A percentile compares a stretch with the other conserved stretches of the same genome.
phyloP scores from a whole-genome alignment of 2,329 filamentous ascomycete genomes.

The Piedraia hortae region DNA sequence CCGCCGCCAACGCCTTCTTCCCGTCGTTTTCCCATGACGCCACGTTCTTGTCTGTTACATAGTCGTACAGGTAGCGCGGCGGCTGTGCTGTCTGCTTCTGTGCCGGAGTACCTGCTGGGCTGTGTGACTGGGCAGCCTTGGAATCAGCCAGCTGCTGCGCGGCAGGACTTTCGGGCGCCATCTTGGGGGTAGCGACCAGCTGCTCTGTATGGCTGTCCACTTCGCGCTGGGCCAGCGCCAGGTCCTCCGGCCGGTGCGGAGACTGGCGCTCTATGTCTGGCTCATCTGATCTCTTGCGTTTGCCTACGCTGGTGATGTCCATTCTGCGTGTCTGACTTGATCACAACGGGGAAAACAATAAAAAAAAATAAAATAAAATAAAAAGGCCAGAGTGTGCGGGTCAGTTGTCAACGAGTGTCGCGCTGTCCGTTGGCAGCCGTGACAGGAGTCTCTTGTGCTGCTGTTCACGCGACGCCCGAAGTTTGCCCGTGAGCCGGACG shows the following conservation, averaged over 20 bases:
- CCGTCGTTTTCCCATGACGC: conserved; percentile 39
- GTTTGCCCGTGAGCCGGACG: too few relatives aligned
- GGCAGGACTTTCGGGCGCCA: background rate
- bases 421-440: too few relatives aligned
- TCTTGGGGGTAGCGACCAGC: conserved; percentile 1
- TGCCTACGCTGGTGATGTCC: conserved; percentile 35
- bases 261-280: conserved; percentile 18
- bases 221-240: conserved; percentile 23
- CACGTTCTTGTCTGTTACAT: conserved; percentile 48
- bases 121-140: conserved; percentile 3
- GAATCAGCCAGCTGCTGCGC: conserved; percentile 1
- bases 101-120: conserved; percentile 3
- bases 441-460: too few relatives aligned
- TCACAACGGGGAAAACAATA: too few relatives aligned
- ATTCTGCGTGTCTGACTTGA: too few relatives aligned
- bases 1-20: conserved; percentile 36
- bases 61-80: conserved; percentile 7
- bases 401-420: too few relatives aligned
- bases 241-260: conserved; percentile 22
- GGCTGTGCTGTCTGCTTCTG: conserved; percentile 4
- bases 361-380: too few relatives aligned
- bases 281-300: conserved; percentile 19
- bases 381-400: too few relatives aligned
- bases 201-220: conserved; percentile 2
- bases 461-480: too few relatives aligned